Evolutionary conservation across 148 eudicot genomes (phyloP).

Genomic region (Cornus florida): DNA sequence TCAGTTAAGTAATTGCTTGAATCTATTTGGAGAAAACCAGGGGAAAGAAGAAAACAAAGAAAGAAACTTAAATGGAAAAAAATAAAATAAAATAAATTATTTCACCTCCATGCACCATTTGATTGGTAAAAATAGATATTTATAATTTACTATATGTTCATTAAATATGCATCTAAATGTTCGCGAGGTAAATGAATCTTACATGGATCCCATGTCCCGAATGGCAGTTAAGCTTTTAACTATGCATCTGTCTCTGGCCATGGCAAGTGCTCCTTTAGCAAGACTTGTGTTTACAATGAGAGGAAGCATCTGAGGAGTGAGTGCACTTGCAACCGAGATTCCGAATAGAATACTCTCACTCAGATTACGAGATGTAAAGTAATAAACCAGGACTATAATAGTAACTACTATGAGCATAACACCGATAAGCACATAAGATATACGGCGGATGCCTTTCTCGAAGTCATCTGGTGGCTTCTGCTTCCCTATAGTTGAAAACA

Average conservation of each 20-base stretch:
- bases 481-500: conserved; percentile 43
- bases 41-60: neutral
- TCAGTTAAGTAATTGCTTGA: neutral
- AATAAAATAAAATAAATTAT: neutral
- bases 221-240: conserved; percentile 49
- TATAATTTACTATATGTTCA: neutral
- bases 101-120: neutral
- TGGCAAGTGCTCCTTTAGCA: conserved; percentile 55
- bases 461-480: conserved; percentile 44
- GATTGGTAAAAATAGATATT: neutral
- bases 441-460: conserved; percentile 39
- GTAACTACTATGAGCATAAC: conserved; percentile 38
- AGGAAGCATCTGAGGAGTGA: conserved; percentile 64
- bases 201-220: conserved; percentile 60
- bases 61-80: neutral
- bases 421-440: conserved; percentile 43
- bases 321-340: conserved; percentile 52
- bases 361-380: conserved; percentile 25
- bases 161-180: neutral
- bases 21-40: neutral
- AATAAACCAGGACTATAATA: conserved; percentile 36
- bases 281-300: conserved; percentile 45
- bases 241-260: conserved; percentile 53
- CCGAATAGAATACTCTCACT: conserved; percentile 47
- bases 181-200: conserved; percentile 15